Percentiles rank a stretch among this genome's conserved stretches.
Conservation (phyloP, 441 rosid species). For the Oxalis stricta region DNA sequence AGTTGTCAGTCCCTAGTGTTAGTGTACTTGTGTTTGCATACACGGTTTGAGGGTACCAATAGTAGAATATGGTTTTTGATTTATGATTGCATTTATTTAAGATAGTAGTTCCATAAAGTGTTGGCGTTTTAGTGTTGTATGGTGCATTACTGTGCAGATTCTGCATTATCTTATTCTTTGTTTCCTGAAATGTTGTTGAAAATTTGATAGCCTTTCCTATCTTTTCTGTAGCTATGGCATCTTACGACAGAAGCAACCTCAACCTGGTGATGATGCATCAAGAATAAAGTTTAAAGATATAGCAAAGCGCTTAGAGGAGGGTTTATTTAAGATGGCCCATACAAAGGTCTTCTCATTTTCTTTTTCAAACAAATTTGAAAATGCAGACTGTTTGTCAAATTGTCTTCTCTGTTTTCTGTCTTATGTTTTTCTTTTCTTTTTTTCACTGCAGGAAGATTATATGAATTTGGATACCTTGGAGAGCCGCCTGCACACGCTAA, state of each 20-base stretch:
- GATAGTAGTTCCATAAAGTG: too few species aligned
- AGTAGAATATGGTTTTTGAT: too few species aligned
- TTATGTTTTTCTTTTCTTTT: not conserved
- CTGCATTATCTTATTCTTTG: too few species aligned
- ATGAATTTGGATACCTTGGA: constrained; percentile 58
- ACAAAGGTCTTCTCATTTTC: constrained; percentile 38
- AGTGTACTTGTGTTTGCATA: too few species aligned
- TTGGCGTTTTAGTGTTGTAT: too few species aligned
- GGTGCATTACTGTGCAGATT: not conserved
- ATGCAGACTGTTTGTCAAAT: too few species aligned
- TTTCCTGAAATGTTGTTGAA: not conserved
- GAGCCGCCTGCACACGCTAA: constrained; percentile 40
- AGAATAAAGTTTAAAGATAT: constrained; percentile 47
- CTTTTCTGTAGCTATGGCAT: constrained; percentile 30
- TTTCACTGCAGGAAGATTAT: constrained; percentile 60
- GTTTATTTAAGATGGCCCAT: constrained; percentile 62
- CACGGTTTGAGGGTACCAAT: too few species aligned
- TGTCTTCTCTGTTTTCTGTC: too few species aligned
- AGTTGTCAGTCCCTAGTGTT: too few species aligned
- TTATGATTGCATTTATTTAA: too few species aligned
- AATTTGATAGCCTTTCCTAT: not conserved
- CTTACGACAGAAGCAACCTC: constrained; percentile 44
- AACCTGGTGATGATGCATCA: constrained; percentile 36
- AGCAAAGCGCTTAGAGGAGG: constrained; percentile 88
- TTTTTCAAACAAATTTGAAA: too few species aligned